A percentile compares a stretch with the other conserved stretches of the same genome.
Conservation (phyloP, 352 stramenopile species). For the Phytophthora ramorum region DNA sequence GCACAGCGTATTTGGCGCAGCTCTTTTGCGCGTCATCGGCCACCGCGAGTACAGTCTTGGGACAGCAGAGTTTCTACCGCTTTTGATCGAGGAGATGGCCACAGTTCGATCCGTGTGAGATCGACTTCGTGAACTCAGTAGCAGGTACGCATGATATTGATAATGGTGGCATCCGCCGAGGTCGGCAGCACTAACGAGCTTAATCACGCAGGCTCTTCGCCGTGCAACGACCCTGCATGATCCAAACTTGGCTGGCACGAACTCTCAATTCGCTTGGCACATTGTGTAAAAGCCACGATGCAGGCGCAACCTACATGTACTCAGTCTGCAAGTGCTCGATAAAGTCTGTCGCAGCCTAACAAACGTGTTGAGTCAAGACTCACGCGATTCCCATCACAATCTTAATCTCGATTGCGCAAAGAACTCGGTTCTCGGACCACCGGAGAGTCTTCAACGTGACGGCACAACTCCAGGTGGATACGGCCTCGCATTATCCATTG, state of each 20-base stretch:
- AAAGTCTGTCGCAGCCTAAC: too few relatives aligned
- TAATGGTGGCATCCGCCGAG: neutral
- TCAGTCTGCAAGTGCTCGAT: too few relatives aligned
- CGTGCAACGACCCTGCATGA: neutral
- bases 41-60: conserved; percentile 38
- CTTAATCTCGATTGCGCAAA: conserved; percentile 18
- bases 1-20: conserved; percentile 37
- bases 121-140: neutral
- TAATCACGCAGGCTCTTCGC: neutral
- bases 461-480: neutral
- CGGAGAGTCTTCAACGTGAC: conserved; percentile 7
- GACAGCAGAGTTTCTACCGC: conserved; percentile 35
- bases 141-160: too few relatives aligned
- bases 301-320: too few relatives aligned
- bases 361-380: neutral
- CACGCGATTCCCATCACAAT: conserved; percentile 16
- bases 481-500: neutral
- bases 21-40: conserved; percentile 32
- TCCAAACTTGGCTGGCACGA: too few relatives aligned
- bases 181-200: neutral
- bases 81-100: conserved; percentile 29
- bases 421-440: conserved; percentile 10
- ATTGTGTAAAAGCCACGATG: too few relatives aligned
- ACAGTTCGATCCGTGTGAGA: conserved; percentile 4
- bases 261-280: too few relatives aligned